Evolutionary conservation across 2,329 filamentous ascomycete species (phyloP), one percentile per base, ranked within the genome.

Genomic region (Colletotrichum liaoningense): DNA sequence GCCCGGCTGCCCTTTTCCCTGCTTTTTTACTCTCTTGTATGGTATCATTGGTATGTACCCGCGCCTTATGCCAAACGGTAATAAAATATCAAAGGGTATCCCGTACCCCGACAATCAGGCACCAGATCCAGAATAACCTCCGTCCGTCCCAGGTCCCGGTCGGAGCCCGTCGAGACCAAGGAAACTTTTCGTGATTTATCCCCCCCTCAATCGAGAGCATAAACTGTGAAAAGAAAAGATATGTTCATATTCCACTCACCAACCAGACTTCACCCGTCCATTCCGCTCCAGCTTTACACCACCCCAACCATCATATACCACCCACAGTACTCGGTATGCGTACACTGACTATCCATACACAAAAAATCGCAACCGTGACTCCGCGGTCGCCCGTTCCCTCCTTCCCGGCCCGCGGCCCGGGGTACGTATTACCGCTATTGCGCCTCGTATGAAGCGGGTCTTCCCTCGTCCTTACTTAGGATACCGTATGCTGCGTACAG

Each of bases 371-470:
- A 52, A 63, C 38, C 58, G 22, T 19, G 38, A 19, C 1, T 38
- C 38, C 12, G 38, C 38, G 38, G 38, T 16, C 14, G 38, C 14
- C 14, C 12, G 38, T 42, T 12, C 35, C 12, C 14, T 16, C 35
- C 35, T 16, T 16, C 35, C 35, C 38, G 38, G 38, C 38, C 38
- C 42, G 38, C 38, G 16, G 42, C 42, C 42, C 42, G 42, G 42
- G 19, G 22, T n/a, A 22, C 5, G 49, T 11, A 33, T 42, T 42
- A 19, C 14, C 38, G 59, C 58, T 55, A 64, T 69, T 69, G 69
- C 58, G 67, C 56, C 67, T 73, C 70, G 67, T 73, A 73, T 70
- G 67, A 57, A 70, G 70, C 70, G 70, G 70, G 62, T 66, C 70
- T 26, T 42, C 52, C 46, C 16, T 28, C 19, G 30, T 30, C 11